Percentiles rank a stretch among this genome's conserved stretches.
Evolutionary conservation across 768 basidiomycete genomes (phyloP).

Genomic region (Boletus vermiculosoides): DNA sequence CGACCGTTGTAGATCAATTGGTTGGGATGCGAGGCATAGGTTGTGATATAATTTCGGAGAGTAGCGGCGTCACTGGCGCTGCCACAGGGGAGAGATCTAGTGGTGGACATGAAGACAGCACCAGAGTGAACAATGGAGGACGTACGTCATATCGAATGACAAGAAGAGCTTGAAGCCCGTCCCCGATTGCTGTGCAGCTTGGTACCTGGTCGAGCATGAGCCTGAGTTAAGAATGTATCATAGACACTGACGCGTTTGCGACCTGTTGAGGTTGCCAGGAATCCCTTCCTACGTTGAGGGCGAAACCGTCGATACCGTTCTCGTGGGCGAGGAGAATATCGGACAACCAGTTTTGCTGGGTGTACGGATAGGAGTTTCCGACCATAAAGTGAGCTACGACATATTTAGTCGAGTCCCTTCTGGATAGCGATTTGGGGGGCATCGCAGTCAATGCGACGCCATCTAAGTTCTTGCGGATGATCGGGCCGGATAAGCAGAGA

Average conservation of each 20-base stretch:
- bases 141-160: conserved; percentile 76
- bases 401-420: conserved; percentile 36
- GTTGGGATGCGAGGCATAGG: conserved; percentile 55
- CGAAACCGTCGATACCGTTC: conserved; percentile 66
- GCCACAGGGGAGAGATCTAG: conserved; percentile 54
- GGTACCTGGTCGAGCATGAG: conserved; percentile 41
- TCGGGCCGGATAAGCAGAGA: conserved; percentile 14
- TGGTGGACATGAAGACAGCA: neutral
- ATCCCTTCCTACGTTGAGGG: conserved; percentile 67
- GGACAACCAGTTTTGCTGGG: conserved; percentile 38
- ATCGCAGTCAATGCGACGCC: neutral
- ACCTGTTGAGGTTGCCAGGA: conserved; percentile 62
- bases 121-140: conserved; percentile 11
- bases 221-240: conserved; percentile 6
- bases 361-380: conserved; percentile 69
- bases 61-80: conserved; percentile 45
- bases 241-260: conserved; percentile 53
- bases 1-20: conserved; percentile 49
- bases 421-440: neutral
- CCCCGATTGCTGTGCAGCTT: conserved; percentile 51
- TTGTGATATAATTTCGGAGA: conserved; percentile 53
- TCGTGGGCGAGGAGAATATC: conserved; percentile 56
- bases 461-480: neutral
- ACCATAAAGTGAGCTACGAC: conserved; percentile 60
- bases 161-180: conserved; percentile 71